Evolutionary conservation across 352 stramenopile species (phyloP), one percentile per base, ranked within the genome.

Genomic region (Phytopythium boreale): DNA sequence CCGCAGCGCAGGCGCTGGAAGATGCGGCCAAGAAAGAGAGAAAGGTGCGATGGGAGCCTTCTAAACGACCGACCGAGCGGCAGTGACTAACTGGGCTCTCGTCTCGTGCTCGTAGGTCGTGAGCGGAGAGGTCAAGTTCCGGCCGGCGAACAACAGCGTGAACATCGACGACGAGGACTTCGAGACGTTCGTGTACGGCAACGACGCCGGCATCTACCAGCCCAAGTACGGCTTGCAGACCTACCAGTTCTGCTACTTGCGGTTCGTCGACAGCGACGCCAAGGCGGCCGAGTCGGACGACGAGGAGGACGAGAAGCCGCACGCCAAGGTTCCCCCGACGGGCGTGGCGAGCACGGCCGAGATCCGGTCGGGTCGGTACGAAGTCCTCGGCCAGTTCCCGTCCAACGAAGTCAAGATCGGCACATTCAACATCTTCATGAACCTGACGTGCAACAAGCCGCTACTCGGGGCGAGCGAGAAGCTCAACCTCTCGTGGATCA

Each of bases 371-470:
- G n/a, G 7, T 3, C 37, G 74, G 27, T 88, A 85, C 63, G 79
- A 84, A 31, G 71, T 82, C 22, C 62, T 88, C 39, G 66, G 74
- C 17, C 74, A 66, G 2, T 85, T 82, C 49, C 60, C 55, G 11
- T 88, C 79, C 20, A 88, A 88, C 49, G 27, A 50, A 11, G 70
- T 88, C 39, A 66, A 75, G 52, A 80, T 88, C 41, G 79, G 76
- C 27, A 85, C 76, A 7, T 88, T 84, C 67, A 75, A 82, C 51
- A 66, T 85, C 39, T 88, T 84, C 57, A 88, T 88, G 77, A 82
- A 68, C 20, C 66, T 88, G 27, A 84, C 76, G 19, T 80, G 74
- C 56, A 76, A 84, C 31, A 60, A 69, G 19, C 69, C 68, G 7
- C 64, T 82, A 2, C 62, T 88, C 6, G 74, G 79, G 0, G 63